Evolutionary conservation across 345 rosid genomes (phyloP).

Genomic region (Salix koriyanagi): DNA sequence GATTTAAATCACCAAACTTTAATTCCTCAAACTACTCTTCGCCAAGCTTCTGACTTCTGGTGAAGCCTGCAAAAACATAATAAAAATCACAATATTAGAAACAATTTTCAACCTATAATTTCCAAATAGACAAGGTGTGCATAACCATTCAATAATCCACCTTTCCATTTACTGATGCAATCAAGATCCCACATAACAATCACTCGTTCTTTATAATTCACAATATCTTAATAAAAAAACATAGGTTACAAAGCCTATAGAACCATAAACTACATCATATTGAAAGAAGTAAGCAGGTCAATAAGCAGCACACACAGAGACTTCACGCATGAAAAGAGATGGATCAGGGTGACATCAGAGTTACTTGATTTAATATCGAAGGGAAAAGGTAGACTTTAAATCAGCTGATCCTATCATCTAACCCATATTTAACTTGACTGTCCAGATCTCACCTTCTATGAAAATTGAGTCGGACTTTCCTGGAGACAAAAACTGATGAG

Average conservation of each 20-base stretch:
- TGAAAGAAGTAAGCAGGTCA: not conserved
- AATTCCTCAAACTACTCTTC: not conserved
- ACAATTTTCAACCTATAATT: not conserved
- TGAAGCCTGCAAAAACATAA: not conserved
- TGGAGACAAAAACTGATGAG: not conserved
- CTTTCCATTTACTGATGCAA: not conserved
- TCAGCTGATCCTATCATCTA: not conserved
- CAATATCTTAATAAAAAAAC: not conserved
- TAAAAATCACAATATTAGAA: not conserved
- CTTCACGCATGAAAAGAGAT: not conserved
- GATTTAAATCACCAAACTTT: not conserved
- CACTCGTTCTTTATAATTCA: not conserved
- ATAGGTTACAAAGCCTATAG: not conserved
- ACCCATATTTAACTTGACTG: not conserved
- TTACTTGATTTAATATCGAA: not conserved
- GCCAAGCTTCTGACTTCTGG: not conserved
- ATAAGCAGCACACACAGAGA: not conserved
- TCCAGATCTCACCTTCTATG: constrained; percentile 7
- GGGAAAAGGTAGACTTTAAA: not conserved
- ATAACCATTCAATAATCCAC: not conserved
- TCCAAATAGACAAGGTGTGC: not conserved
- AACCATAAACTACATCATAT: not conserved
- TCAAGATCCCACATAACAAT: not conserved
- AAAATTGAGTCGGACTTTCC: not conserved
- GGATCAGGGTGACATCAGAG: not conserved